phyloP scores from a whole-genome alignment of 495 filamentous ascomycete species.

The Umbilicaria muhlenbergii region DNA sequence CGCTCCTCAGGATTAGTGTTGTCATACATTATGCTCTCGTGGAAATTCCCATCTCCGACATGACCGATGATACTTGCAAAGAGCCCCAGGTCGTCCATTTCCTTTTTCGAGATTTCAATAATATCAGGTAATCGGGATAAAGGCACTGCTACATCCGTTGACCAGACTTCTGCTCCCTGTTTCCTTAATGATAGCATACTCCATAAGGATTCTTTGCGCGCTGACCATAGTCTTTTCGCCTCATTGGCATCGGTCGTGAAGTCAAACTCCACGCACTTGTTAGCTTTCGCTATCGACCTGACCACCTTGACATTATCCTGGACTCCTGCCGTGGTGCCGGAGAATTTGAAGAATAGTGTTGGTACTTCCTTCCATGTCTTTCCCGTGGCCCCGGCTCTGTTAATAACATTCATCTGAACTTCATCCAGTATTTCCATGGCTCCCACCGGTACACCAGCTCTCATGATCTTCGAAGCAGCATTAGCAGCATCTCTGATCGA shows the following conservation, averaged over 20 bases:
- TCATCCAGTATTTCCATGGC: conserved; percentile 90
- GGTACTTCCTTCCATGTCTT: conserved; percentile 63
- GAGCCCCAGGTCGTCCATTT: conserved; percentile 68
- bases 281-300: conserved; percentile 41
- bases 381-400: conserved; percentile 55
- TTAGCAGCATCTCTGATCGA: conserved; percentile 65
- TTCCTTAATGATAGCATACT: conserved; percentile 29
- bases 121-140: conserved; percentile 76
- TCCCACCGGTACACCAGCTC: conserved; percentile 66
- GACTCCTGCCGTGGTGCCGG: conserved; percentile 55
- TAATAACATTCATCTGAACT: conserved; percentile 88
- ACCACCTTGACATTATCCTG: conserved; percentile 73
- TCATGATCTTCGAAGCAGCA: conserved; percentile 65
- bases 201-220: conserved; percentile 80
- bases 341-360: conserved; percentile 92
- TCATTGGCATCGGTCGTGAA: conserved; percentile 59
- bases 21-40: conserved; percentile 79
- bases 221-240: conserved; percentile 68
- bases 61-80: conserved; percentile 79
- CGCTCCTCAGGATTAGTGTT: conserved; percentile 46
- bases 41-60: conserved; percentile 85
- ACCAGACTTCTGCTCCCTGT: conserved; percentile 47
- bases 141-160: conserved; percentile 81
- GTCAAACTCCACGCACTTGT: conserved; percentile 55
- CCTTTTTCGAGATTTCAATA: conserved; percentile 76